Percentiles rank a stretch among this genome's conserved stretches.
These are phyloP conservation scores for Epichloe sylvatica DNA, from an alignment of 2,329 filamentous ascomycete genomes.

Conservation along the genomic window DNA sequence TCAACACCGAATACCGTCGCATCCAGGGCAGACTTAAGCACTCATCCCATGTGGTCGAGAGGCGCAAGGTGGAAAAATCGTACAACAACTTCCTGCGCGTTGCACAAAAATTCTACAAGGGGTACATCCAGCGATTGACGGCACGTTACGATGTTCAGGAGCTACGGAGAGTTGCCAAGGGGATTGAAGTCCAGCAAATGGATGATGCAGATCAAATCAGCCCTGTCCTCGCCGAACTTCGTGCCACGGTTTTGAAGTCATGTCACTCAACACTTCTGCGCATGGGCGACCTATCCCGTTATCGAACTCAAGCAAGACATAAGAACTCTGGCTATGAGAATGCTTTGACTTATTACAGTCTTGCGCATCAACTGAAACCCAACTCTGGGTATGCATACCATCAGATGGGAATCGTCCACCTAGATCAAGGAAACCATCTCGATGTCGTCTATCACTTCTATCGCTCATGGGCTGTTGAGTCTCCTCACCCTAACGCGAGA, in stretches of 20 bases:
- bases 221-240: conserved; percentile 34
- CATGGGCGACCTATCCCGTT: conserved; percentile 80
- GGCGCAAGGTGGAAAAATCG: conserved; percentile 65
- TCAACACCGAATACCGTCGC: conserved; percentile 68
- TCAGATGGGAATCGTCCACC: conserved; percentile 75
- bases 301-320: conserved; percentile 59
- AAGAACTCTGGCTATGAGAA: conserved; percentile 66
- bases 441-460: conserved; percentile 83
- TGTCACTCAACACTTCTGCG: conserved; percentile 76
- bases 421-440: conserved; percentile 65
- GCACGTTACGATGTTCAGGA: conserved; percentile 41
- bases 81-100: conserved; percentile 79
- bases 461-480: conserved; percentile 59
- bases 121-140: conserved; percentile 66
- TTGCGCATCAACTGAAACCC: conserved; percentile 68
- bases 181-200: conserved; percentile 29
- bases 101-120: conserved; percentile 77
- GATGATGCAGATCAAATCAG: conserved; percentile 29
- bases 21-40: conserved; percentile 43
- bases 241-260: conserved; percentile 50
- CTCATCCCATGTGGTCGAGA: conserved; percentile 42
- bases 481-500: conserved; percentile 60
- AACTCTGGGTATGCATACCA: conserved; percentile 73
- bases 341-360: conserved; percentile 69
- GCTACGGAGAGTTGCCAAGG: conserved; percentile 28